phyloP scores from a whole-genome alignment of 768 basidiomycete species.

The Cantharellus anzutake region DNA sequence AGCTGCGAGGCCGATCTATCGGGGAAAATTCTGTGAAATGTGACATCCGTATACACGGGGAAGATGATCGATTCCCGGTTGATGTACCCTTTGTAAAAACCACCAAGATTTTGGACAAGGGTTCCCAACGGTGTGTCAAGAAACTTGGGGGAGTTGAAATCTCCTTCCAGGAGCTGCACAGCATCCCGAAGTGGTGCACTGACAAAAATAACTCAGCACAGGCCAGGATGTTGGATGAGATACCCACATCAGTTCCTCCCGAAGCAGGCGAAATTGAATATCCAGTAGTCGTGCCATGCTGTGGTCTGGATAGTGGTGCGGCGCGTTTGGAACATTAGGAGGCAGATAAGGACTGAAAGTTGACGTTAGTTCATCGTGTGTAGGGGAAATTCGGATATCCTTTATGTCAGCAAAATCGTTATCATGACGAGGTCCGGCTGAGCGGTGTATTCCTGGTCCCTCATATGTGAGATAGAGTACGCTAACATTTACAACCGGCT shows the following conservation, averaged over 20 bases:
- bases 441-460: not conserved
- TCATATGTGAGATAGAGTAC: not conserved
- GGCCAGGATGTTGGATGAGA: not conserved
- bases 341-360: slow-evolving; percentile 37
- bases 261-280: slow-evolving; percentile 52
- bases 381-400: slow-evolving; percentile 50
- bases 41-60: slow-evolving; percentile 11
- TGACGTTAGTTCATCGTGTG: slow-evolving; percentile 41
- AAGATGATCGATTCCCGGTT: slow-evolving; percentile 9
- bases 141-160: slow-evolving; percentile 16
- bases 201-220: not conserved
- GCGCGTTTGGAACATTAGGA: slow-evolving; percentile 35
- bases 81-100: slow-evolving; percentile 9
- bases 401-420: slow-evolving; percentile 40
- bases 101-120: slow-evolving; percentile 10
- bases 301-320: slow-evolving; percentile 35
- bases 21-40: slow-evolving; percentile 1
- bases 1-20: slow-evolving; percentile 30
- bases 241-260: slow-evolving; percentile 50
- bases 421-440: slow-evolving; percentile 38
- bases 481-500: not conserved
- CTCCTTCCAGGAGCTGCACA: slow-evolving; percentile 29
- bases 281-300: slow-evolving; percentile 53
- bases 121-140: slow-evolving; percentile 4
- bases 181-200: slow-evolving; percentile 37